These are phyloP conservation scores for Ceratobasidium papillatum DNA, from an alignment of 1,284 basidiomycete genomes.

Conservation along the genomic window DNA sequence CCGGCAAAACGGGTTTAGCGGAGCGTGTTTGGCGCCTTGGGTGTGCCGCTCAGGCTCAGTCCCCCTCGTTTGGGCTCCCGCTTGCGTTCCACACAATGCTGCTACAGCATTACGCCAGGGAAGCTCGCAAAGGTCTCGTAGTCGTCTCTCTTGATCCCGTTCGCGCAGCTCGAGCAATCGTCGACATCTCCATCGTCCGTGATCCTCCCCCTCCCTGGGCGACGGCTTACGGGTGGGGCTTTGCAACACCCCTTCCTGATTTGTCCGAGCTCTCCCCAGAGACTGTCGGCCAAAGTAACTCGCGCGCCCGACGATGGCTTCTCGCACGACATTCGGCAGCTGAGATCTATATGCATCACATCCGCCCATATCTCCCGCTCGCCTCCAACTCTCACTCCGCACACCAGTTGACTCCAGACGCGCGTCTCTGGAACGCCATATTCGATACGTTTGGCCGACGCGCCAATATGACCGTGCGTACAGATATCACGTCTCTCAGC, in stretches of 20 bases:
- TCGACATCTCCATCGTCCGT: background rate
- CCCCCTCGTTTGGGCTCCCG: conserved; percentile 57
- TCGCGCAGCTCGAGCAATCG: background rate
- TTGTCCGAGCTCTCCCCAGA: conserved; percentile 26
- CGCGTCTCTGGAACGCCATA: conserved; percentile 71
- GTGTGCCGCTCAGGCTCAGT: conserved; percentile 53
- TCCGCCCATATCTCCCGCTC: conserved; percentile 24
- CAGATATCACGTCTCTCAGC: background rate
- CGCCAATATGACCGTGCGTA: conserved; percentile 47
- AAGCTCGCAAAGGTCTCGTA: conserved; percentile 45
- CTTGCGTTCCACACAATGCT: conserved; percentile 75
- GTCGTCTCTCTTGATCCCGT: conserved; percentile 4
- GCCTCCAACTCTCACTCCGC: background rate
- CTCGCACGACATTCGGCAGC: conserved; percentile 46
- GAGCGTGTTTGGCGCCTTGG: conserved; percentile 71
- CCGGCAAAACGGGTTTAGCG: conserved; percentile 63
- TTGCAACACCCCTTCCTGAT: conserved; percentile 51
- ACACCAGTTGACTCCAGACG: conserved; percentile 61
- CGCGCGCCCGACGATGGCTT: conserved; percentile 46
- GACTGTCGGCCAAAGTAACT: conserved; percentile 43
- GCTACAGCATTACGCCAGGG: conserved; percentile 65
- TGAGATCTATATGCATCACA: conserved; percentile 20
- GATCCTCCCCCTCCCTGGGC: background rate
- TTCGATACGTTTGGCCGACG: conserved; percentile 59
- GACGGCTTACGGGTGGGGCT: conserved; percentile 45